A percentile compares a stretch with the other conserved stretches of the same genome.
phyloP scores from a whole-genome alignment of 2,329 filamentous ascomycete species.

The Talaromyces sp. region DNA sequence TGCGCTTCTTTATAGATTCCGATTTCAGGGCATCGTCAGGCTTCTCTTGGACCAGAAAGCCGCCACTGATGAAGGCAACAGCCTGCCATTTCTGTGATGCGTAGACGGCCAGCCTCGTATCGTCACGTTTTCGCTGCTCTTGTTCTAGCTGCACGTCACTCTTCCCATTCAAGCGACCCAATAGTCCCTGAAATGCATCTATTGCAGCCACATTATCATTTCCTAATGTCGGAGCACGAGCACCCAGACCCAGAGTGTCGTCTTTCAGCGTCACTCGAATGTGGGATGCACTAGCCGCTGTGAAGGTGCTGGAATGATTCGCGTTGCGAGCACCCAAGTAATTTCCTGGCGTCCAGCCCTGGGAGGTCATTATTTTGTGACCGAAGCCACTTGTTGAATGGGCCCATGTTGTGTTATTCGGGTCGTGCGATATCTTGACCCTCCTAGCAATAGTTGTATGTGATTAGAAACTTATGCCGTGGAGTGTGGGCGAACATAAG shows the following conservation, averaged over 20 bases:
- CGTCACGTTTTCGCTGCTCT: constrained; percentile 64
- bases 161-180: constrained; percentile 87
- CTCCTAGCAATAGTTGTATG: constrained; percentile 39
- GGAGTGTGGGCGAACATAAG: background rate
- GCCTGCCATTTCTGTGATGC: constrained; percentile 71
- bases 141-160: constrained; percentile 67
- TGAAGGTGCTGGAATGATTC: constrained; percentile 70
- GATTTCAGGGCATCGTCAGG: constrained; percentile 42
- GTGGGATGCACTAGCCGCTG: constrained; percentile 75
- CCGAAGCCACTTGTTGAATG: constrained; percentile 78
- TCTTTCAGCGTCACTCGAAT: constrained; percentile 85
- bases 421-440: constrained; percentile 79
- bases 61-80: constrained; percentile 85
- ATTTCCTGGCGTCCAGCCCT: constrained; percentile 86
- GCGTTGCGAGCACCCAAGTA: constrained; percentile 76
- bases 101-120: constrained; percentile 69
- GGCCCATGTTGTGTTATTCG: constrained; percentile 93
- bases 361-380: constrained; percentile 79
- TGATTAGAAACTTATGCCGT: background rate
- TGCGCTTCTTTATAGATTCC: constrained; percentile 32
- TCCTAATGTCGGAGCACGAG: constrained; percentile 65
- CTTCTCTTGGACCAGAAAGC: constrained; percentile 62
- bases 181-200: constrained; percentile 77
- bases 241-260: constrained; percentile 85
- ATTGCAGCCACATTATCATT: constrained; percentile 73